Base-by-base conservation (phyloP, 345 rosid genomes). In the Aurinia saxatilis region DNA sequence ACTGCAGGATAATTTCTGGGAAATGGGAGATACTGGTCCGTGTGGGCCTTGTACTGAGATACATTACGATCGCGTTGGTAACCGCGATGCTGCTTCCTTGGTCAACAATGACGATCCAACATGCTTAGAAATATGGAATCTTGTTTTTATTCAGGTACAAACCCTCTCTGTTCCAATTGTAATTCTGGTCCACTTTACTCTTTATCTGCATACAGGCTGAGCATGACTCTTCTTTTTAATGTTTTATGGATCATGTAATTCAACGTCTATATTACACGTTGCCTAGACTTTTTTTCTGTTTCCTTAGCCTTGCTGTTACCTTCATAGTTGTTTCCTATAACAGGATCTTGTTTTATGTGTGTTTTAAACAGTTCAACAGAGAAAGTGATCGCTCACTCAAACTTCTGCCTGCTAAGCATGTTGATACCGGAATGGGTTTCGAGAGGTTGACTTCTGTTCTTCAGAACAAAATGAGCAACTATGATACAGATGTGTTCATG, bases 1-100 rank as follows among this genome's bases (percentile, higher is more conserved):
- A 36, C 25, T 60, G 46, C 60, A 92, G 97, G 99, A 93, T 75
- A 93, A 93, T 69, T 93, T 90, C 66, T 93, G 99, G 97, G 97
- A 90, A 84, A 90, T 93, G 97, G 99, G 99, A 12, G 99, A 93
- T 71, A 85, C 96, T 16, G 97, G 97, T 76, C 99, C 97, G 10
- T 90, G 97, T 64, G 97, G 97, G 47, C 99, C 99, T 71, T 93
- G 99, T 72, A 93, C 96, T 4, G 99, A 90, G 77, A 93, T 93
- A 52, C 96, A 90, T 78, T 93, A 66, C 52, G 99, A 93, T 68
- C 83, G 99, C 72, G 63, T 83, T 66, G 99, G 97, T 51, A 78
- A 84, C 51, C 95, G 92, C 0, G 85, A 93, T 50, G 95, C 97
- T 72, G 81, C 95, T 55, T 56, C 71, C 10, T 78, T 93, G 76